phyloP scores from a whole-genome alignment of 1,284 basidiomycete species.

The Fistulinella cinereoalba region DNA sequence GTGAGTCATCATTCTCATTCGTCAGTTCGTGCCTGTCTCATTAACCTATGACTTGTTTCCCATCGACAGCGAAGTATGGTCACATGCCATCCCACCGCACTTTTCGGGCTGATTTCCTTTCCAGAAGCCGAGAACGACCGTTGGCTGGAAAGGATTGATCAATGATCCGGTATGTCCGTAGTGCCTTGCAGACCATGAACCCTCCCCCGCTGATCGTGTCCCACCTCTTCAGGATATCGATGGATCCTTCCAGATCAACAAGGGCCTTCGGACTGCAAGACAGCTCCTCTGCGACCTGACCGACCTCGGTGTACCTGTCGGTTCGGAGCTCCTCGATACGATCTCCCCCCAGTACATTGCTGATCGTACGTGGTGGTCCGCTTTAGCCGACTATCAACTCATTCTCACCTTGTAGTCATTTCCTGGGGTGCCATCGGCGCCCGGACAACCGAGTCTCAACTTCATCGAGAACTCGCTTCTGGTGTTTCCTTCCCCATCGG shows the following conservation, averaged over 20 bases:
- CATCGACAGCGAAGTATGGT: slow-evolving; percentile 47
- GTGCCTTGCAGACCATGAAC: not conserved
- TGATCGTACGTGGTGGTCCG: slow-evolving; percentile 46
- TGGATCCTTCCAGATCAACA: slow-evolving; percentile 96
- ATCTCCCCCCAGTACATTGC: slow-evolving; percentile 85
- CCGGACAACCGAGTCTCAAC: slow-evolving; percentile 91
- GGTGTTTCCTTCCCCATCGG: slow-evolving; percentile 89
- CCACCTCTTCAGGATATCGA: slow-evolving; percentile 61
- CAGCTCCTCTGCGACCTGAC: slow-evolving; percentile 90
- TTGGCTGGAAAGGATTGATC: slow-evolving; percentile 87
- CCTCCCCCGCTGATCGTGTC: slow-evolving; percentile 1
- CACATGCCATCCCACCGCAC: not conserved
- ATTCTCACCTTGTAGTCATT: slow-evolving; percentile 49
- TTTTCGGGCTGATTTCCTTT: slow-evolving; percentile 6
- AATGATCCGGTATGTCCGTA: slow-evolving; percentile 62
- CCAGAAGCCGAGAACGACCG: slow-evolving; percentile 85
- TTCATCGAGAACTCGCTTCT: slow-evolving; percentile 90
- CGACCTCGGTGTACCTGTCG: slow-evolving; percentile 86
- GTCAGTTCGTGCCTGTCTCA: slow-evolving; percentile 3
- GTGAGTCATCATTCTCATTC: slow-evolving; percentile 43
- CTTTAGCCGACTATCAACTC: not conserved
- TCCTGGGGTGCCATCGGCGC: slow-evolving; percentile 99
- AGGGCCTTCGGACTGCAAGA: slow-evolving; percentile 85
- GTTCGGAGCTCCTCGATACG: slow-evolving; percentile 93
- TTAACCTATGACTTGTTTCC: not conserved